Evolutionary conservation across 768 basidiomycete genomes (phyloP), one percentile per base, ranked within the genome.

Genomic region (Ramaria sp.): DNA sequence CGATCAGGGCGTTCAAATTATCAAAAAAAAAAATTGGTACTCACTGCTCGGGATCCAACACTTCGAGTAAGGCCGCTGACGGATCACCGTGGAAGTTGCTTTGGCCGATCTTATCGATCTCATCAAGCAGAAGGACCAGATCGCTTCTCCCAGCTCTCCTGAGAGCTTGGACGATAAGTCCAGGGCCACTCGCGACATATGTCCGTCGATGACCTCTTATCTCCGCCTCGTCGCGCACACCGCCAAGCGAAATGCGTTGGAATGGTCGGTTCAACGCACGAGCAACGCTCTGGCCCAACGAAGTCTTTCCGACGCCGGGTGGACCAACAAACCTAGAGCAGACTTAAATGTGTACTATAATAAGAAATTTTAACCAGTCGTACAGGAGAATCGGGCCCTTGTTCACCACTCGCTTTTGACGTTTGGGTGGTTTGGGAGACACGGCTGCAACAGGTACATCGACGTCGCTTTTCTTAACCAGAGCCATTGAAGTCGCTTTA

Each of bases 41-140:
- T 87, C 79, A 60, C 93, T 95, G 91, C 67, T 96, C 94, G 0
- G 94, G 94, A 66, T 96, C 94, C 53, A 97, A 75, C 0, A 94
- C 91, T 64, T 97, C 93, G 4, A 97, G 71, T 59, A 97, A 69
- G 0, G 93, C 93, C 39, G 94, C 94, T 2, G 81, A 82, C 13
- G 93, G 93, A 67, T 95, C 92, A 0, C 93, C 93, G 62, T 95
- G 92, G 72, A 88, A 88, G 64, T 88, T 91, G 62, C 79, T 86
- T n/a, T 22, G 24, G 13, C 61, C 59, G 54, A 91, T 79, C 71
- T 96, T 96, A 71, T 96, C 94, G 45, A 96, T 82, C 68, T 96
- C 94, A 64, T 96, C 94, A 70, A 94, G 72, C 33, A 97, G 70
- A 53, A 95, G 73, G 4, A 97, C 87, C 12, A 84, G 82, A 68